Evolutionary conservation across 345 rosid species (phyloP), one percentile per base, ranked within the genome.

Genomic region (Stellera chamaejasme): DNA sequence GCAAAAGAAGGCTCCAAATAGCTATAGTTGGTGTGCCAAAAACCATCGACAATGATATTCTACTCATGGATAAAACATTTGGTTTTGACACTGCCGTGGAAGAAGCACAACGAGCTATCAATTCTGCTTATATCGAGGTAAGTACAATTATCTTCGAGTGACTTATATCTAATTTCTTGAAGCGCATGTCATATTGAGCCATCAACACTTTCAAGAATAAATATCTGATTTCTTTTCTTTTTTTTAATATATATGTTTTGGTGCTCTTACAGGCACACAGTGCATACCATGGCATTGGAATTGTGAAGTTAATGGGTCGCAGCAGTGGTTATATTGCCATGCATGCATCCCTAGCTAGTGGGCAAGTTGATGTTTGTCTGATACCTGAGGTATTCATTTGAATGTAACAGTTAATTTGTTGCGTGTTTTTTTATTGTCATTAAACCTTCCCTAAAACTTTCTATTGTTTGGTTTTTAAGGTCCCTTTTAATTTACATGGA

Each of bases 21-120:
- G 92, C 97, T 69, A 84, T 93, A 19, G 97, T 93, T 79, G 99
- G 99, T 63, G 97, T 93, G 68, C 97, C 99, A 42, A 93, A 93
- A 70, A 93, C 97, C 58, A 93, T 93, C 11, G 97, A 93, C 74
- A 93, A 93, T 69, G 99, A 93, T 74, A 90, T 93, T 51, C 67
- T 93, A 68, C 61, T 89, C 75, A 93, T 93, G 90, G 99, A 93
- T 63, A 90, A 93, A 71, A 93, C 97, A 13, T 94, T 94, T 60
- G 99, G 99, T 59, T 89, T 93, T 65, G 99, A 89, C 54, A 89
- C 97, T 73, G 99, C 97, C 41, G 97, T 93, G 69, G 97, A 93
- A 77, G 99, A 87, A 70, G 97, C 99, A 25, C 99, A 89, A 44
- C 81, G 99, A 44, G 99, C 99, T 27, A 90, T 90, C 56, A 90